Evolutionary conservation across 805 yeast species (phyloP), one percentile per base, ranked within the genome.

Genomic region (Lipomyces chichibuensis): DNA sequence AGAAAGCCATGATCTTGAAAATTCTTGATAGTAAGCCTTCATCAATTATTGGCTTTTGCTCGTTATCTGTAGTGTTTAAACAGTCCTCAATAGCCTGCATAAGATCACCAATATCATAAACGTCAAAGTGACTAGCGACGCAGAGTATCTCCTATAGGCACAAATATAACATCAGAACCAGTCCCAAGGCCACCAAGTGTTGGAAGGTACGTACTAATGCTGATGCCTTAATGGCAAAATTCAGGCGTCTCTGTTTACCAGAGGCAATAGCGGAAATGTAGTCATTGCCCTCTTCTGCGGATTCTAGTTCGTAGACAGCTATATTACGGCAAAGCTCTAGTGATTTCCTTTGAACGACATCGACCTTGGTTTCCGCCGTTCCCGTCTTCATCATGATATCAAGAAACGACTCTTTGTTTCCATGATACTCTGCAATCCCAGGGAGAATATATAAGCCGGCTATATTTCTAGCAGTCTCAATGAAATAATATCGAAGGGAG

Each of bases 281-380:
- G 4, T 83, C 79, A 39, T 84, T 84, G 37, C 90, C 89, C 39
- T 84, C 80, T 70, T 88, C 90, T 64, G 88, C 77, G 29, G 81
- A 76, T 46, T 78, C 81, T 75, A 84, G 75, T 66, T 83, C 82
- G 59, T 77, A 77, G 27, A 77, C 65, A 3, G 83, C 75, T 49
- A 69, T 70, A 27, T 67, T 71, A 39, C 67, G 66, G 60, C 69
- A 63, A 17, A 65, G 60, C 20, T 63, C 63, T 49, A 75, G 32
- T 6, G 57, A 39, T 23, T 58, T 25, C n/a, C 13, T 37, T 13
- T 59, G 51, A 17, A 25, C 35, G 11, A 25, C 65, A 20, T 62
- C 43, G 14, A 62, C n/a, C 29, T 9, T 46, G 3, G 56, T 35
- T 23, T 20, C 63, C 23, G 20, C 62, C 32, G 13, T 32, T 2